Conservation (phyloP, 2,329 filamentous ascomycete genomes). For the Teratosphaeria gauchensis region DNA sequence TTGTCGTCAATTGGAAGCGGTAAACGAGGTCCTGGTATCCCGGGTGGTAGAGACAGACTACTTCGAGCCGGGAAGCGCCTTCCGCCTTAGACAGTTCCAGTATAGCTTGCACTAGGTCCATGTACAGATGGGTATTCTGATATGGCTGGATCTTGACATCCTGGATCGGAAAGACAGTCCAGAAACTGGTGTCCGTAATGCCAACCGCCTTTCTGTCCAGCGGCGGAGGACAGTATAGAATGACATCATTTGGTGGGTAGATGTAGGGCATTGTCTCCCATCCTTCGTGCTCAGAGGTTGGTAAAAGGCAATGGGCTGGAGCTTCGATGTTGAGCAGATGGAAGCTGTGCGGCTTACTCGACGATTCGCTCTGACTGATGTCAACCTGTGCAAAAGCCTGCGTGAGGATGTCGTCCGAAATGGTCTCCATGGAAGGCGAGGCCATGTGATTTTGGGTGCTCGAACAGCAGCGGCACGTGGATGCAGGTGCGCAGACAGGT, state of each 20-base stretch:
- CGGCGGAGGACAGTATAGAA: background rate
- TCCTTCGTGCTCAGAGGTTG: background rate
- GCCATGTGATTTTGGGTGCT: too few relatives aligned
- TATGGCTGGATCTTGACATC: background rate
- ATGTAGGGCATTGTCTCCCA: background rate
- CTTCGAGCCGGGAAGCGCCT: background rate
- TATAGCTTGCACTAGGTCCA: background rate
- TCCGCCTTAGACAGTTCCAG: background rate
- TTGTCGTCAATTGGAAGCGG: background rate
- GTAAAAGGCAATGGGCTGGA: background rate
- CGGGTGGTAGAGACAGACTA: background rate
- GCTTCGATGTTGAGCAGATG: background rate
- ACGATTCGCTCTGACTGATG: background rate
- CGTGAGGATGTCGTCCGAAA: background rate
- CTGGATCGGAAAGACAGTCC: background rate
- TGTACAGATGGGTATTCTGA: background rate
- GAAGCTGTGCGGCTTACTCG: background rate
- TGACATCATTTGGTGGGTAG: background rate
- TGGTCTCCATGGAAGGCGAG: background rate
- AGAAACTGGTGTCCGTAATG: background rate
- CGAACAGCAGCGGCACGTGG: too few relatives aligned
- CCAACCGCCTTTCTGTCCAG: background rate
- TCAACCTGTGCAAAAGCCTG: background rate
- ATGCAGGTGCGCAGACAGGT: too few relatives aligned
- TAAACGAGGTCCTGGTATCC: background rate